These are phyloP conservation scores for Coemansia guatemalensis DNA, from an alignment of 192 early-diverging fungal species.

Conservation along the genomic window DNA sequence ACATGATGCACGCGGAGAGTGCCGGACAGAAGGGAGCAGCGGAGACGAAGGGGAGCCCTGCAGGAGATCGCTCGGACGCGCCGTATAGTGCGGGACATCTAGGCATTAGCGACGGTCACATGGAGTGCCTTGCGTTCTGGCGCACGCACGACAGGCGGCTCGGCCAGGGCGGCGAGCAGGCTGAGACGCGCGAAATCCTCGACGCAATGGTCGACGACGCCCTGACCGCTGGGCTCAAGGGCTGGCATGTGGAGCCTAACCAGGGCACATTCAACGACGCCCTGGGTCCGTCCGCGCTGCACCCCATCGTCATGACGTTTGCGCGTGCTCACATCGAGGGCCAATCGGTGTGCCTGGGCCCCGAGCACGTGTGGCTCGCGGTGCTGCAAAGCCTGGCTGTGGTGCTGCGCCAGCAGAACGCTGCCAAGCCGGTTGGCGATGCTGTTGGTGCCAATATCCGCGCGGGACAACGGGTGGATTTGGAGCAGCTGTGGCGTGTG, in stretches of 20 bases:
- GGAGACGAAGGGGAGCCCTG: constrained; percentile 6
- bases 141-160: constrained; percentile 25
- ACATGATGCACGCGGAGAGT: constrained; percentile 9
- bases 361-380: constrained; percentile 45
- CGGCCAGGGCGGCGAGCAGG: constrained; percentile 24
- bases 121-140: constrained; percentile 29
- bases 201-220: constrained; percentile 46
- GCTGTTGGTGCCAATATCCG: not conserved
- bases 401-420: constrained; percentile 13
- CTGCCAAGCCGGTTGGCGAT: not conserved
- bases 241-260: constrained; percentile 38
- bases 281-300: constrained; percentile 29
- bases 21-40: constrained; percentile 1
- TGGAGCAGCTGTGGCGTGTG: constrained; percentile 28
- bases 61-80: constrained; percentile 16
- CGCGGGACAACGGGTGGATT: constrained; percentile 2
- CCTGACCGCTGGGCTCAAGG: constrained; percentile 12
- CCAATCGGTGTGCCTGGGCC: constrained; percentile 26
- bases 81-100: constrained; percentile 14
- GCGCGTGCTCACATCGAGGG: constrained; percentile 31
- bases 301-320: constrained; percentile 43
- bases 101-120: constrained; percentile 14
- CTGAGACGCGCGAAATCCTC: constrained; percentile 14
- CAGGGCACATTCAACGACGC: constrained; percentile 45
- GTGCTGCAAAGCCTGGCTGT: constrained; percentile 36